phyloP scores from a whole-genome alignment of 148 eudicot genomes.

The Gaultheria prostrata region DNA sequence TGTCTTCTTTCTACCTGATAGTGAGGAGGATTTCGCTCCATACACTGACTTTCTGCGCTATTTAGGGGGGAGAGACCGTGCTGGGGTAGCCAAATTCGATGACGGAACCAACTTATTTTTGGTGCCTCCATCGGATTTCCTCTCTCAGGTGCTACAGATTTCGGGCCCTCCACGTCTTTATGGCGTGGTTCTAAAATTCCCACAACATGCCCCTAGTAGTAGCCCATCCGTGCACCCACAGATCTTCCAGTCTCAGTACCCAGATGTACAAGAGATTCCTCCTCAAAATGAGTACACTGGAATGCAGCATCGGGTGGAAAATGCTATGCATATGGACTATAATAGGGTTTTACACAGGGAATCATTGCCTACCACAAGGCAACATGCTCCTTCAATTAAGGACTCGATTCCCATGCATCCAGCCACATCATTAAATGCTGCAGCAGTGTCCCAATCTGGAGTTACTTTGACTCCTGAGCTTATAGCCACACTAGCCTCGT shows the following conservation, averaged over 20 bases:
- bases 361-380: constrained; percentile 31
- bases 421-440: constrained; percentile 32
- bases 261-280: constrained; percentile 33
- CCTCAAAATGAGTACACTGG: constrained; percentile 37
- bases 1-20: constrained; percentile 88
- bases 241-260: constrained; percentile 35
- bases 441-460: constrained; percentile 47
- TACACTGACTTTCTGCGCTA: constrained; percentile 89
- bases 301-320: constrained; percentile 37
- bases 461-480: constrained; percentile 78
- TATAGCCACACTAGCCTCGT: constrained; percentile 73
- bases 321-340: constrained; percentile 34
- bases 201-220: constrained; percentile 41
- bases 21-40: constrained; percentile 87
- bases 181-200: constrained; percentile 85
- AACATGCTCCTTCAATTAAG: constrained; percentile 28
- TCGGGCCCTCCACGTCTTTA: constrained; percentile 79
- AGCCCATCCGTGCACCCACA: constrained; percentile 39
- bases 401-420: constrained; percentile 25
- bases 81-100: constrained; percentile 89
- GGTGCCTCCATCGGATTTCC: constrained; percentile 95
- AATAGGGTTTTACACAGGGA: constrained; percentile 33
- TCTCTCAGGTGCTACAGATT: constrained; percentile 64
- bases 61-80: constrained; percentile 72
- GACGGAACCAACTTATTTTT: constrained; percentile 91